These are phyloP conservation scores for Neofusicoccum umdonicola DNA, from an alignment of 2,329 filamentous ascomycete species.

Conservation along the genomic window DNA sequence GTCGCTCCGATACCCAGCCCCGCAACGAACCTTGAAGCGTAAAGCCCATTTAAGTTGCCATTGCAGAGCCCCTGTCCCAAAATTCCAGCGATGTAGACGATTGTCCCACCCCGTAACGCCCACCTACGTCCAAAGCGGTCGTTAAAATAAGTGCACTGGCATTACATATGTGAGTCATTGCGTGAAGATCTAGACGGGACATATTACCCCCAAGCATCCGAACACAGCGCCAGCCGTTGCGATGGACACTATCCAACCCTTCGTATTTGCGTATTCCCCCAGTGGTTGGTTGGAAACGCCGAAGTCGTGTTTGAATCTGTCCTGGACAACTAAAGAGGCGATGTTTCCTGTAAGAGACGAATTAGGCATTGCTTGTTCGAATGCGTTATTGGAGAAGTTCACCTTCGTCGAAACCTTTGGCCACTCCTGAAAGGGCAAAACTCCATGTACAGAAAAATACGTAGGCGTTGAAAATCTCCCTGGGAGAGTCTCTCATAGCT, in stretches of 20 bases:
- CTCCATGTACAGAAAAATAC: neutral
- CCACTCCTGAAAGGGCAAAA: neutral
- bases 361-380: neutral
- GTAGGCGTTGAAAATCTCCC: neutral
- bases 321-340: neutral
- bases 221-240: conserved; percentile 21
- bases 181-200: neutral
- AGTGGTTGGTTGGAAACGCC: neutral
- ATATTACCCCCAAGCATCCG: conserved; percentile 16
- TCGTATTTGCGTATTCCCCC: conserved; percentile 20
- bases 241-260: conserved; percentile 22
- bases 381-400: neutral
- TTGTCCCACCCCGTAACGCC: conserved; percentile 18
- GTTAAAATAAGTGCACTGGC: conserved; percentile 18
- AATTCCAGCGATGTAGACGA: conserved; percentile 20
- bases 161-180: neutral
- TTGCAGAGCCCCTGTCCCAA: conserved; percentile 29
- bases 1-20: too few species aligned
- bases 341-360: neutral
- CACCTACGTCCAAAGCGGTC: conserved; percentile 18
- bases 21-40: too few species aligned
- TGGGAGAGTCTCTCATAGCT: neutral
- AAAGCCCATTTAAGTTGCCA: conserved; percentile 19
- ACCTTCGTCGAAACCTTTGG: neutral
- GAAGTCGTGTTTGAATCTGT: neutral